Evolutionary conservation across 805 yeast genomes (phyloP), one percentile per base, ranked within the genome.

Genomic region (Ogataea allantospora): DNA sequence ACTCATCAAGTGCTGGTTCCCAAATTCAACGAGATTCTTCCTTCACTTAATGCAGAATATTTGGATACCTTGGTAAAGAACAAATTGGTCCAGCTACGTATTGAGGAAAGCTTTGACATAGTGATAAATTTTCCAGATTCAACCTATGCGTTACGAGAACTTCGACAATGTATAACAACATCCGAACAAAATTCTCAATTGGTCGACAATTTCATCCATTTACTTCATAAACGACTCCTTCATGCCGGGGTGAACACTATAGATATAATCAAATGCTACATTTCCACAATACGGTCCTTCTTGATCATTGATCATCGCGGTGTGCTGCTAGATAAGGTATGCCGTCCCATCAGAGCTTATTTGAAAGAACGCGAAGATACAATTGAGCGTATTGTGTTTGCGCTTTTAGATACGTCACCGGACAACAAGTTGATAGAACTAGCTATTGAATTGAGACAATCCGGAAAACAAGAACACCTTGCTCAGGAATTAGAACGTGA

Each of bases 281-380:
- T 84, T 4, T 75, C 78, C 11, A 77, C 89, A 1, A 82, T 89
- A 30, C 71, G 77, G 46, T 71, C 88, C 0, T 87, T 91, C 42
- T 57, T 82, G 18, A 62, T 80, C 0, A 66, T 93, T n/a, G 98
- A 91, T 51, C 95, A 95, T 6, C 70, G 85, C 25, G 96, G 96
- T 0, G 91, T 87, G 1, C 63, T 89, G 20, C 65, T 89, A 6
- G 95, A 85, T 54, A 77, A 78, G 33, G 89, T 86, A 0, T 78
- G 86, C 1, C 62, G 88, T 22, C 93, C 93, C 2, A 83, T 89
- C 3, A 64, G 95, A 34, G 62, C 73, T 16, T 83, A 83, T 60
- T 65, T 93, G 33, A 78, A 77, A 52, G 79, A 81, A 9, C 69
- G 96, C 40, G 72, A 74, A 0, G 97, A 93, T 57, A 75, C 93